Conservation (phyloP, 192 early-diverging fungal genomes). For the Backusella circina region DNA sequence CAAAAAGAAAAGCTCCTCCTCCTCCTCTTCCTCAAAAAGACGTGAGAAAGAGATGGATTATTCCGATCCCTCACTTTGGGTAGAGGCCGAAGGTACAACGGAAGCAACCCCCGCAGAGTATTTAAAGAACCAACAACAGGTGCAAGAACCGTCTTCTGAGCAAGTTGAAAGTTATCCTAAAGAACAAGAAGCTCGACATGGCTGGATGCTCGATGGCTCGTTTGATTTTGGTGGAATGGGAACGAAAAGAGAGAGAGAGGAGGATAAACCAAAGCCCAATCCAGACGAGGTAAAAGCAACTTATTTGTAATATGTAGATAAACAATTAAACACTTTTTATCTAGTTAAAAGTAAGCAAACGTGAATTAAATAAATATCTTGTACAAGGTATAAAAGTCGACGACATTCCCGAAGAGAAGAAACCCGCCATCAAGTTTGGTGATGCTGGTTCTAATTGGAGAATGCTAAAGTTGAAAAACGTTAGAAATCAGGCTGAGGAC, state of each 20-base stretch:
- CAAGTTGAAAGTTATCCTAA: not conserved
- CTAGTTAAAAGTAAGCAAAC: constrained; percentile 36
- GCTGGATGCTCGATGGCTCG: constrained; percentile 35
- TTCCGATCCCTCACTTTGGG: constrained; percentile 29
- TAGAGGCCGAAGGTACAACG: not conserved
- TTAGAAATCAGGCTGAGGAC: constrained; percentile 66
- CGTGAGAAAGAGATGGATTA: constrained; percentile 24
- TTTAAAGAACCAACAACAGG: not conserved
- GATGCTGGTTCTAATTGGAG: constrained; percentile 67
- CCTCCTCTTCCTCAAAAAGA: not conserved
- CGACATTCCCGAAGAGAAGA: constrained; percentile 36
- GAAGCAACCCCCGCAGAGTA: constrained; percentile 5
- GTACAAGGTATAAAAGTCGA: constrained; percentile 39
- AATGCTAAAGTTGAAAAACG: constrained; percentile 74
- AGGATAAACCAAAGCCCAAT: constrained; percentile 37
- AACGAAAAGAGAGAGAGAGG: constrained; percentile 30
- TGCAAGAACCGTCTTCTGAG: not conserved
- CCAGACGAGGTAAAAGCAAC: constrained; percentile 33
- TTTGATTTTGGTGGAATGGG: constrained; percentile 43
- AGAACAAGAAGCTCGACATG: constrained; percentile 14
- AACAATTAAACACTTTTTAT: not conserved
- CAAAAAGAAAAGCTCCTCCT: constrained; percentile 15
- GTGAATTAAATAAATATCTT: constrained; percentile 42
- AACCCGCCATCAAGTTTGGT: constrained; percentile 40
- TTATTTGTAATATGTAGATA: not conserved